phyloP scores from a whole-genome alignment of 2,329 filamentous ascomycete genomes.

The Ophiocordyceps camponoti-saundersi region DNA sequence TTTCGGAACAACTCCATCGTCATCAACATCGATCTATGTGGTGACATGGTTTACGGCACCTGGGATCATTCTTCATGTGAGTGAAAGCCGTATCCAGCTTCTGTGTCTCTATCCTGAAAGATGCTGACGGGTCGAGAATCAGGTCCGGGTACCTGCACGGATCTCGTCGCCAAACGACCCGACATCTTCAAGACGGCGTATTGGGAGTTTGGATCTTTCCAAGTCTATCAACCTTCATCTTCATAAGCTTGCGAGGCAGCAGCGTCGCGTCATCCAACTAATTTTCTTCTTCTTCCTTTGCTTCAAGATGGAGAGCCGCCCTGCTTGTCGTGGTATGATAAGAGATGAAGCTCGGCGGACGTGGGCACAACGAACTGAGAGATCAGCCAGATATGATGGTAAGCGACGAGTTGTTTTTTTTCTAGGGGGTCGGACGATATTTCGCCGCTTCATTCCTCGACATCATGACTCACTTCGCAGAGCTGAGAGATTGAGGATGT shows the following conservation, averaged over 20 bases:
- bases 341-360: too few species aligned
- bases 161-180: slow-evolving; percentile 40
- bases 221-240: slow-evolving; percentile 29
- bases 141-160: slow-evolving; percentile 36
- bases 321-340: too few species aligned
- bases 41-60: slow-evolving; percentile 30
- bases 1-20: slow-evolving; percentile 51
- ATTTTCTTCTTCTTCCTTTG: too few species aligned
- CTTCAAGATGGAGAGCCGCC: too few species aligned
- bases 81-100: slow-evolving; percentile 4
- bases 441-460: too few species aligned
- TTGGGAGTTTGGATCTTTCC: slow-evolving; percentile 47
- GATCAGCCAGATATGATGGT: too few species aligned
- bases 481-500: too few species aligned
- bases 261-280: too few species aligned
- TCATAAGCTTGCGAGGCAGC: background rate
- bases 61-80: slow-evolving; percentile 29
- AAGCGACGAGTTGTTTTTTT: too few species aligned
- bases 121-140: background rate
- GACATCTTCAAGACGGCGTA: slow-evolving; percentile 39
- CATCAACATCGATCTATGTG: slow-evolving; percentile 49
- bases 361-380: too few species aligned
- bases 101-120: background rate
- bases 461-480: too few species aligned
- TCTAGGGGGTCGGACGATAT: too few species aligned